A percentile compares a stretch with the other conserved stretches of the same genome.
Evolutionary conservation across 2,329 filamentous ascomycete genomes (phyloP).

Genomic region (Madurella mycetomatis): DNA sequence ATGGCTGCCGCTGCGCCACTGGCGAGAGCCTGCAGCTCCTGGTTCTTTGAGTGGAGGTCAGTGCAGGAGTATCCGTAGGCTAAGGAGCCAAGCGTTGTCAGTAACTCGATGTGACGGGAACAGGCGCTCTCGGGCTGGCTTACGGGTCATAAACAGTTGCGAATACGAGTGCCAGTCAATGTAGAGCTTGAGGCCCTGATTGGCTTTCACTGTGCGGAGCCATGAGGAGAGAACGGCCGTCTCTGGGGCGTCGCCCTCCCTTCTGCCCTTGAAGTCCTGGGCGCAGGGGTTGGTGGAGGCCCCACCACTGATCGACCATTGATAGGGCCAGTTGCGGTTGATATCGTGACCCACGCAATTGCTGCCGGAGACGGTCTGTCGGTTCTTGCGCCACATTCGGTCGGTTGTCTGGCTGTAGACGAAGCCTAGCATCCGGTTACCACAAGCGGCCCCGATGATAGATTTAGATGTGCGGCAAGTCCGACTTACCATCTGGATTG

Average conservation of each 20-base stretch:
- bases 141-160: slow-evolving; percentile 59
- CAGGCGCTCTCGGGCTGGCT: slow-evolving; percentile 21
- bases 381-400: slow-evolving; percentile 54
- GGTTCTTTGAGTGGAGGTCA: slow-evolving; percentile 41
- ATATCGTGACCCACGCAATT: slow-evolving; percentile 49
- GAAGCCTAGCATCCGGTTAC: slow-evolving; percentile 36
- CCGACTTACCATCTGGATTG: slow-evolving; percentile 45
- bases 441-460: neutral
- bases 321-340: slow-evolving; percentile 48
- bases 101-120: neutral
- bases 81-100: slow-evolving; percentile 47
- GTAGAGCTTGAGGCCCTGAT: slow-evolving; percentile 54
- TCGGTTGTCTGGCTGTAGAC: slow-evolving; percentile 47
- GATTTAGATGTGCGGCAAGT: neutral
- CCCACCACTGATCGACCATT: slow-evolving; percentile 41
- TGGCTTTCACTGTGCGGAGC: slow-evolving; percentile 30
- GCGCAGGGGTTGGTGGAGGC: slow-evolving; percentile 42
- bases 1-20: slow-evolving; percentile 48
- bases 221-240: slow-evolving; percentile 43
- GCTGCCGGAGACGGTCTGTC: slow-evolving; percentile 36
- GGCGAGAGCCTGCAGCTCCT: slow-evolving; percentile 46
- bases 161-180: slow-evolving; percentile 63
- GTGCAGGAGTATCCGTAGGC: slow-evolving; percentile 57
- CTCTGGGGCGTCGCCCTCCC: slow-evolving; percentile 45
- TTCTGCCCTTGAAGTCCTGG: slow-evolving; percentile 38